Evolutionary conservation across 345 rosid genomes (phyloP).

Genomic region (Moringa oleifera): DNA sequence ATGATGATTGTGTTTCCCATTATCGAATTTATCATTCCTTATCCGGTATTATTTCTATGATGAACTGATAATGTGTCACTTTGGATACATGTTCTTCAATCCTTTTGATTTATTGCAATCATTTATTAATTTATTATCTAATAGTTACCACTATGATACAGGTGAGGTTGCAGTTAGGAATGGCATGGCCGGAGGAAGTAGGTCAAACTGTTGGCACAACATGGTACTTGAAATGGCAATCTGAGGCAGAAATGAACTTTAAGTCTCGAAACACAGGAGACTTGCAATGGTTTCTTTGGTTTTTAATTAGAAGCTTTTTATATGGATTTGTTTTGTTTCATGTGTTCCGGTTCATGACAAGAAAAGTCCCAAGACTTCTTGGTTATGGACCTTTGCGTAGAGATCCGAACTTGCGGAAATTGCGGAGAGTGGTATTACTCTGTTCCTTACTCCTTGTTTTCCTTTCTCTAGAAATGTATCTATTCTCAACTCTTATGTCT

Average conservation of each 20-base stretch:
- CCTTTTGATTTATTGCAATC: slow-evolving; percentile 5
- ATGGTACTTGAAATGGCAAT: slow-evolving; percentile 86
- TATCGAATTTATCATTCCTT: slow-evolving; percentile 63
- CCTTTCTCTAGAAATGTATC: slow-evolving; percentile 2
- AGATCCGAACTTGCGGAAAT: slow-evolving; percentile 67
- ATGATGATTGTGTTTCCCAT: slow-evolving; percentile 58
- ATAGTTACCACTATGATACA: slow-evolving; percentile 22
- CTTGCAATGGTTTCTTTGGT: slow-evolving; percentile 63
- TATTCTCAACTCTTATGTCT: slow-evolving; percentile 1
- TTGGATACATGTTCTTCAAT: neutral
- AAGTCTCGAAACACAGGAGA: slow-evolving; percentile 55
- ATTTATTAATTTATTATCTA: slow-evolving; percentile 5
- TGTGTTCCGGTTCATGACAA: slow-evolving; percentile 59
- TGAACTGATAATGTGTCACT: slow-evolving; percentile 8
- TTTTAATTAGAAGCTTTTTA: slow-evolving; percentile 45
- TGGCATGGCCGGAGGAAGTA: slow-evolving; percentile 90
- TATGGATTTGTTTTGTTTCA: slow-evolving; percentile 64
- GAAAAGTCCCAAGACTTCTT: slow-evolving; percentile 62
- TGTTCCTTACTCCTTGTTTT: slow-evolving; percentile 11
- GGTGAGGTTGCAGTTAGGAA: slow-evolving; percentile 72
- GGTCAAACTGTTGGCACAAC: slow-evolving; percentile 70
- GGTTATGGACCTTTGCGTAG: slow-evolving; percentile 79
- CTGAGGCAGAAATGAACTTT: slow-evolving; percentile 65
- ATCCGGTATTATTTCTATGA: slow-evolving; percentile 48
- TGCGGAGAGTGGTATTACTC: slow-evolving; percentile 68